A percentile compares a stretch with the other conserved stretches of the same genome.
These are phyloP conservation scores for Elsinoe australis DNA, from an alignment of 2,329 filamentous ascomycete genomes.

Conservation along the genomic window DNA sequence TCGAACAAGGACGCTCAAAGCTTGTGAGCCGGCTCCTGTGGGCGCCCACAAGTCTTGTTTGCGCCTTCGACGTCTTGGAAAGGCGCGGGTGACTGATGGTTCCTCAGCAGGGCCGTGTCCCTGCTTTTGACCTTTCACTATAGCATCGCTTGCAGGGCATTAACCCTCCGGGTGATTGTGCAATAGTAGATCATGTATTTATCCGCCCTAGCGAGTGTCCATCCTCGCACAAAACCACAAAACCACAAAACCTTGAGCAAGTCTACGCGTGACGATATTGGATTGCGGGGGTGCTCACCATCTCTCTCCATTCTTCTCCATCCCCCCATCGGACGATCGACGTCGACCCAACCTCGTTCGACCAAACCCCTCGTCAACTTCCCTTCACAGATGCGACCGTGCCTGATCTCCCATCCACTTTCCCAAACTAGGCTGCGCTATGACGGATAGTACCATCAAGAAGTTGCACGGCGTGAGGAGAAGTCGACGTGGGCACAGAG, in stretches of 20 bases:
- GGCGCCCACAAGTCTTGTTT: slow-evolving; percentile 3
- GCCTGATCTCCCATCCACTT: slow-evolving; percentile 8
- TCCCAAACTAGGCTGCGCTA: slow-evolving; percentile 5
- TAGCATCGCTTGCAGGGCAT: not conserved
- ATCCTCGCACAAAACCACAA: not conserved
- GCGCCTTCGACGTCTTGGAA: slow-evolving; percentile 1
- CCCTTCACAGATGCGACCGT: slow-evolving; percentile 11
- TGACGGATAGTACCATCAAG: slow-evolving; percentile 14
- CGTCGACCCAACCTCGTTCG: not conserved
- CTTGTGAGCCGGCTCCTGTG: slow-evolving; percentile 5
- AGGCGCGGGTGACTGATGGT: not conserved
- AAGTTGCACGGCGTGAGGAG: slow-evolving; percentile 11
- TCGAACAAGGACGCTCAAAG: slow-evolving; percentile 2
- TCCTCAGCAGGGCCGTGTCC: slow-evolving; percentile 1
- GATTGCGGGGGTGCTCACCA: slow-evolving; percentile 1
- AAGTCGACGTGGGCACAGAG: not conserved
- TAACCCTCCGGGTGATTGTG: not conserved
- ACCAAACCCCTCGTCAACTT: slow-evolving; percentile 8
- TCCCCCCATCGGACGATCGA: slow-evolving; percentile 1
- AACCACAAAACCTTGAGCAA: not conserved
- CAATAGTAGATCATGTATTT: slow-evolving; percentile 5
- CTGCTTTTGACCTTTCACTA: not conserved
- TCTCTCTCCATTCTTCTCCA: not conserved
- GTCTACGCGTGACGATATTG: not conserved
- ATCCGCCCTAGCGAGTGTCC: not conserved